Evolutionary conservation across 306 rosid genomes (phyloP), one percentile per base, ranked within the genome.

Genomic region (Quercus parvula): DNA sequence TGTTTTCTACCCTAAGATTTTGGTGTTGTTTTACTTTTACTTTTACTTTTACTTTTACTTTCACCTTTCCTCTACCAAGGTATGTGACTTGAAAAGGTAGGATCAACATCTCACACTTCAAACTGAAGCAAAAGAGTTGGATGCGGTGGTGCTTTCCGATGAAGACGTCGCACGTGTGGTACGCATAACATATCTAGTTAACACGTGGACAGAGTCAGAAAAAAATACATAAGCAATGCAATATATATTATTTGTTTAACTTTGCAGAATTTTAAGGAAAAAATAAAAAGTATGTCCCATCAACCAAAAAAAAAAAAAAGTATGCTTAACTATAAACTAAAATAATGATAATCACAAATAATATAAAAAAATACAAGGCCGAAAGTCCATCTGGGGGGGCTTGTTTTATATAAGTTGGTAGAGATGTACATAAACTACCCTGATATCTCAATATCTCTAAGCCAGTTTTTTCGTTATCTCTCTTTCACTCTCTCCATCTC

Each of bases 111-210:
- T 68, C 84, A 86, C 84, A 84, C 93, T 87, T 90, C 84, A 66
- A 72, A 78, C 84, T 58, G 81, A 90, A 92, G 93, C 87, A 87
- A 91, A 44, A 54, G 33, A 30, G 79, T 83, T 78, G 1, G 94
- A 74, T 89, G 85, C 80, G 84, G 73, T 81, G 84, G 85, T 73
- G 85, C 90, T 90, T 81, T 92, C 97, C 56, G 88, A 88, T 44
- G 11, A 73, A 10, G 86, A 87, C 75, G 4, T 74, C 46, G 81
- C 94, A 90, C 86, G 88, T 88, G 88, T 76, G 81, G 70, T 51
- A 75, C 84, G 76, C 49, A 64, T 56, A 22, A 44, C 79, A n/a
- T 83, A 61, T 41, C 74, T 33, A 0, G 1, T 19, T 30, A 68
- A 84, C 90, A 75, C 81, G 78, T 87, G 86, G 75, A 75, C 22